phyloP scores from a whole-genome alignment of 371 early-diverging fungal species.

The Syncephalis plumigaleata region DNA sequence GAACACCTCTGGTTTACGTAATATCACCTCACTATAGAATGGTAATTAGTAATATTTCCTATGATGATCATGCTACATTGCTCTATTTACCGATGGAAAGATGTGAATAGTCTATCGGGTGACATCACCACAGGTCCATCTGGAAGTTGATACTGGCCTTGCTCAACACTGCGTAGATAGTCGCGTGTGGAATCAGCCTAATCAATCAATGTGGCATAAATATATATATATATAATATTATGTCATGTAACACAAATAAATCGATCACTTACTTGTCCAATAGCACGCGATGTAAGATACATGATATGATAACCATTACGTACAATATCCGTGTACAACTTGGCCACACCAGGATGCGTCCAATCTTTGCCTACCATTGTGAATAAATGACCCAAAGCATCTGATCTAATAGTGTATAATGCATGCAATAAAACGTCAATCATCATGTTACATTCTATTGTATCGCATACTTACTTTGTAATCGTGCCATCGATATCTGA shows the following conservation, averaged over 20 bases:
- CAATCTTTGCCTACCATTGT: conserved; percentile 98
- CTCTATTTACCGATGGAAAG: conserved; percentile 51
- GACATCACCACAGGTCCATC: conserved; percentile 96
- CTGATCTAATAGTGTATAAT: conserved; percentile 95
- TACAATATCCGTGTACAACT: conserved; percentile 83
- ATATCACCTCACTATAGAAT: conserved; percentile 62
- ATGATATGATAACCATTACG: conserved; percentile 95
- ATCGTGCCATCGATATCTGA: conserved; percentile 99
- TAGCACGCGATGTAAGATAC: conserved; percentile 93
- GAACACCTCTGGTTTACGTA: conserved; percentile 91
- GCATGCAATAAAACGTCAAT: conserved; percentile 54
- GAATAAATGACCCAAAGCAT: conserved; percentile 93
- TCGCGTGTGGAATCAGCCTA: conserved; percentile 65
- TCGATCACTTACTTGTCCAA: conserved; percentile 62
- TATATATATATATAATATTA: neutral
- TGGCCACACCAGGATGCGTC: conserved; percentile 96
- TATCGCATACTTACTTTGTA: conserved; percentile 67
- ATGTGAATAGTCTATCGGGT: conserved; percentile 88
- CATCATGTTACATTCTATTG: neutral
- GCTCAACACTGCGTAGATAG: conserved; percentile 82
- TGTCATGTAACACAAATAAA: neutral
- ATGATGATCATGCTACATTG: neutral
- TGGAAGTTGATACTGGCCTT: conserved; percentile 77
- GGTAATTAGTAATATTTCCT: no score
- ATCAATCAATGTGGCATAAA: neutral